phyloP scores from a whole-genome alignment of 371 early-diverging fungal genomes.

The Mortierella sp. region DNA sequence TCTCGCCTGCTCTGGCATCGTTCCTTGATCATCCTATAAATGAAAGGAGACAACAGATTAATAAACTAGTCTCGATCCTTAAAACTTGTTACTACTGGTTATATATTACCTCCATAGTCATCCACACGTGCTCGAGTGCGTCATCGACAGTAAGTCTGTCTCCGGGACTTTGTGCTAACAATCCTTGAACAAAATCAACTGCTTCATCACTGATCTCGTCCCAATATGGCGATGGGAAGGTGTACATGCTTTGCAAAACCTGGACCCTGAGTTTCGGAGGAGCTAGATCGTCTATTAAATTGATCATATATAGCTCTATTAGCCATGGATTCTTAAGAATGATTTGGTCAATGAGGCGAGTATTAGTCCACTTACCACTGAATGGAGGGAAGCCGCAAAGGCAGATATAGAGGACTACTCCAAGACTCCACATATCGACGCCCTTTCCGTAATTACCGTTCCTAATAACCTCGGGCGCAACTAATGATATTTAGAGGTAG shows the following conservation, averaged over 20 bases:
- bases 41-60: neutral
- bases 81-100: neutral
- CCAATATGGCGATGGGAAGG: conserved; percentile 89
- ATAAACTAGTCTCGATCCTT: neutral
- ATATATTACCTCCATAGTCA: conserved; percentile 43
- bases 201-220: conserved; percentile 83
- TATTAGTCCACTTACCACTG: conserved; percentile 57
- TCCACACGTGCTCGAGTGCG: conserved; percentile 57
- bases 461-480: conserved; percentile 94
- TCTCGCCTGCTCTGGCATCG: conserved; percentile 22
- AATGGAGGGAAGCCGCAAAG: conserved; percentile 98
- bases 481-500: conserved; percentile 49
- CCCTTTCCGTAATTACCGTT: conserved; percentile 82
- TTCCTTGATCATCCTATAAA: conserved; percentile 42
- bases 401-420: conserved; percentile 98
- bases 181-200: conserved; percentile 66
- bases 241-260: conserved; percentile 83
- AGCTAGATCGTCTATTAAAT: conserved; percentile 58
- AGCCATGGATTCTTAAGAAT: neutral
- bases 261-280: conserved; percentile 73
- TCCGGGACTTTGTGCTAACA: conserved; percentile 67
- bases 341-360: neutral
- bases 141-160: conserved; percentile 52
- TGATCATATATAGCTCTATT: neutral
- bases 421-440: conserved; percentile 99